These are phyloP conservation scores for Raddia guianensis DNA, from an alignment of 176 grass and related monocot species.

Conservation along the genomic window DNA sequence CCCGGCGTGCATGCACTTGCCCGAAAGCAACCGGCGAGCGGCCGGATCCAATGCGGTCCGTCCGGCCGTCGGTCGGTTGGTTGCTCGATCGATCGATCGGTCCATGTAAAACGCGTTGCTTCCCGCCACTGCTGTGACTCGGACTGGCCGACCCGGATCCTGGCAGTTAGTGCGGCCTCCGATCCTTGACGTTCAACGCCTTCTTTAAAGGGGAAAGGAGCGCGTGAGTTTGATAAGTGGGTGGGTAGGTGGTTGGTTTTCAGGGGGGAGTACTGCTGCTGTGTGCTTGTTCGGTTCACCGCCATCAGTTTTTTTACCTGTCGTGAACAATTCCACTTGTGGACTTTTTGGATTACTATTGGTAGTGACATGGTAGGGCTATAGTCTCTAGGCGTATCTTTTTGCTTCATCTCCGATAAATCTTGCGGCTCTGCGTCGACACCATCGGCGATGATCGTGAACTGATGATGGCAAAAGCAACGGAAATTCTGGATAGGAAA, in stretches of 20 bases:
- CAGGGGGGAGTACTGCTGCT: no score
- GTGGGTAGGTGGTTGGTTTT: background rate
- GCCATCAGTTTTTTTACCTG: background rate
- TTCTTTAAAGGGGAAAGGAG: background rate
- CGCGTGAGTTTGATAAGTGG: background rate
- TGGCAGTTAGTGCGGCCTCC: no score
- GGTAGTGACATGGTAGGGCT: no score
- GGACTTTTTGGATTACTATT: background rate
- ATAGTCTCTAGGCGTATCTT: no score
- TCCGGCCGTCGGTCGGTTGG: background rate
- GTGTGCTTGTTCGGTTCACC: background rate
- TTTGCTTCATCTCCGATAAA: no score
- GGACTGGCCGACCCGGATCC: background rate
- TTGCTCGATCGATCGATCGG: background rate
- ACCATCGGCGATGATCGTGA: no score
- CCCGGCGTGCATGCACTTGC: conserved; percentile 37
- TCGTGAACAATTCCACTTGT: background rate
- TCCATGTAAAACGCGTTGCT: background rate
- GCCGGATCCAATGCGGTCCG: conserved; percentile 16
- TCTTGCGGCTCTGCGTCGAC: no score
- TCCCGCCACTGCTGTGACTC: background rate
- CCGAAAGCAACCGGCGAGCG: conserved; percentile 35
- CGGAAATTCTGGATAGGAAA: no score
- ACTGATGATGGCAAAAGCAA: no score
- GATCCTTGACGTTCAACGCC: background rate